Conservation (phyloP, 2,329 filamentous ascomycete species). For the Teratosphaeria viscida region DNA sequence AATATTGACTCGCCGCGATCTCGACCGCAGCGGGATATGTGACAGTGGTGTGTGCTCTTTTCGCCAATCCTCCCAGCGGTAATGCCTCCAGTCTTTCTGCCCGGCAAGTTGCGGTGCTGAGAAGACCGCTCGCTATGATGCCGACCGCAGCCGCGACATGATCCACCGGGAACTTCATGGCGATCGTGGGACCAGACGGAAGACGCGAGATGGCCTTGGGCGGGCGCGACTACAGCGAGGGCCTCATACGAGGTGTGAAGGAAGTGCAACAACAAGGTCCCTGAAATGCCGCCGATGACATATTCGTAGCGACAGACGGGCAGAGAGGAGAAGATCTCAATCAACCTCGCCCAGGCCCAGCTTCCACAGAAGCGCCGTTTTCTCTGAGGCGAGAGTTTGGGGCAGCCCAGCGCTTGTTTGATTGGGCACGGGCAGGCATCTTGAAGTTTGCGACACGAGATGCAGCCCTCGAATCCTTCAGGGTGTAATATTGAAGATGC, state of each 20-base stretch:
- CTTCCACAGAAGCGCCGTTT: neutral
- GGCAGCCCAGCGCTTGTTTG: neutral
- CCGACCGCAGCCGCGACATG: neutral
- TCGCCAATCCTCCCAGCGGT: neutral
- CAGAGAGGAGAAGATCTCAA: neutral
- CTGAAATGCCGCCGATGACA: neutral
- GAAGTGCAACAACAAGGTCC: neutral
- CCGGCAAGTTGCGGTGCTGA: neutral
- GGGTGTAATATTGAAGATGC: neutral
- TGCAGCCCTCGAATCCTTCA: neutral
- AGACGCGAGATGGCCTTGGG: neutral
- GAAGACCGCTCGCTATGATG: neutral
- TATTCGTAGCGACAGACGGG: neutral
- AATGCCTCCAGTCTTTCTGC: neutral
- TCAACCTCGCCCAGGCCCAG: neutral
- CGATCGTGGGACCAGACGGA: neutral
- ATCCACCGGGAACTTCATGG: neutral
- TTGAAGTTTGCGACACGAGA: neutral
- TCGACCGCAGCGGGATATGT: slow-evolving; percentile 23
- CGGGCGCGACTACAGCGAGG: neutral
- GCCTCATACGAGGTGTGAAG: neutral
- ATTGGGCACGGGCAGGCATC: neutral
- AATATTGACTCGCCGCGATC: slow-evolving; percentile 27
- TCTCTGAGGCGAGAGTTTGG: neutral
- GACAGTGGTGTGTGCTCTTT: slow-evolving; percentile 1